Percentiles rank a stretch among this genome's conserved stretches.
Evolutionary conservation across 2,329 filamentous ascomycete species (phyloP).

Genomic region (Fusarium avenaceum): DNA sequence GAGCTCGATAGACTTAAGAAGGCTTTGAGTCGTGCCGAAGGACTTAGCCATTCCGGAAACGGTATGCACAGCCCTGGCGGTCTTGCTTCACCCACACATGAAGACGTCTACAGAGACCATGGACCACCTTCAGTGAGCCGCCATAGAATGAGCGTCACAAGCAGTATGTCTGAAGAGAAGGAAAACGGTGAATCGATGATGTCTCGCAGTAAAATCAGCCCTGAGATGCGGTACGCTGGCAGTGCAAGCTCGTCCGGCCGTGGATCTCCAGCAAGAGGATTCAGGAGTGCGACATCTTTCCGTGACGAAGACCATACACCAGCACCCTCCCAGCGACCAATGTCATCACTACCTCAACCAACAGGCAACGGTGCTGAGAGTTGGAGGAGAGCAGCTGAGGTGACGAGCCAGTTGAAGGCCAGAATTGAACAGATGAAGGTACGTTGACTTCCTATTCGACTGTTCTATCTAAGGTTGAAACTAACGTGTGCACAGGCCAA

Average conservation of each 20-base stretch:
- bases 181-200: conserved; percentile 73
- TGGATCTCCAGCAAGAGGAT: conserved; percentile 71
- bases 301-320: conserved; percentile 54
- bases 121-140: conserved; percentile 57
- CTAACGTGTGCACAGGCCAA: conserved; percentile 57
- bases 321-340: conserved; percentile 51
- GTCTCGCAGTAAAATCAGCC: conserved; percentile 66
- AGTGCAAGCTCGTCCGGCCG: conserved; percentile 67
- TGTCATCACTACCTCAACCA: conserved; percentile 55
- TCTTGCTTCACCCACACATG: conserved; percentile 66
- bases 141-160: conserved; percentile 73
- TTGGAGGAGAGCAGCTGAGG: conserved; percentile 96
- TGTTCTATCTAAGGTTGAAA: neutral
- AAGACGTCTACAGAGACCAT: conserved; percentile 72
- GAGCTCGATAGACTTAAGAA: conserved; percentile 96
- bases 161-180: conserved; percentile 80
- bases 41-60: conserved; percentile 57
- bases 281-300: conserved; percentile 55
- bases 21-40: conserved; percentile 76
- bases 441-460: conserved; percentile 33
- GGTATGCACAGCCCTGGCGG: conserved; percentile 58
- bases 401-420: conserved; percentile 96
- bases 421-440: conserved; percentile 99
- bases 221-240: conserved; percentile 66
- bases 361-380: conserved; percentile 72